A percentile compares a stretch with the other conserved stretches of the same genome.
Evolutionary conservation across 192 early-diverging fungal genomes (phyloP).

Genomic region (Podila epigama): DNA sequence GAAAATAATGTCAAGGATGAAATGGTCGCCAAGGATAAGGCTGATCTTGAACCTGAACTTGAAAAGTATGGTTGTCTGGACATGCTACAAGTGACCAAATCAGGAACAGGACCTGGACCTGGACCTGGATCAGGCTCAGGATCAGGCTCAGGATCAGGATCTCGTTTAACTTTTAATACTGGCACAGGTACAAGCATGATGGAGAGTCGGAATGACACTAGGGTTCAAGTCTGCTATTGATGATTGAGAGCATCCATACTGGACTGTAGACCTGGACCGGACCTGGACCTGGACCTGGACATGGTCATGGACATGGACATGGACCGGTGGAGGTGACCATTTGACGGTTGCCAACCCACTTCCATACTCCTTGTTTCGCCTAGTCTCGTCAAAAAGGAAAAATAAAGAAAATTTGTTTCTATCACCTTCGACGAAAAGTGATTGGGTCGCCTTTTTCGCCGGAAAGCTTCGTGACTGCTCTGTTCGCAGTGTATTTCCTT

Average conservation of each 20-base stretch:
- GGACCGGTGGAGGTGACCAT: neutral
- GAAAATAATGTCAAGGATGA: too few relatives aligned
- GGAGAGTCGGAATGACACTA: too few relatives aligned
- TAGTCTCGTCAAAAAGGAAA: too few relatives aligned
- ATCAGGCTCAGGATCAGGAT: neutral
- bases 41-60: too few relatives aligned
- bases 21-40: too few relatives aligned
- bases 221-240: too few relatives aligned
- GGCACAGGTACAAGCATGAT: too few relatives aligned
- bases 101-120: neutral
- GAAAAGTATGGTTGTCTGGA: too few relatives aligned
- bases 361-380: too few relatives aligned
- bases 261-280: neutral
- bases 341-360: neutral
- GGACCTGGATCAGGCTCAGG: neutral
- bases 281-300: neutral
- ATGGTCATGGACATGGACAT: neutral
- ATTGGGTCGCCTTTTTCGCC: too few relatives aligned
- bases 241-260: neutral
- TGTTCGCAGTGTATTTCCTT: neutral
- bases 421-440: neutral
- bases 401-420: neutral
- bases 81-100: neutral
- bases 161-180: too few relatives aligned
- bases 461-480: neutral